Conservation (phyloP, 345 rosid genomes). For the Tarenaya hassleriana region DNA sequence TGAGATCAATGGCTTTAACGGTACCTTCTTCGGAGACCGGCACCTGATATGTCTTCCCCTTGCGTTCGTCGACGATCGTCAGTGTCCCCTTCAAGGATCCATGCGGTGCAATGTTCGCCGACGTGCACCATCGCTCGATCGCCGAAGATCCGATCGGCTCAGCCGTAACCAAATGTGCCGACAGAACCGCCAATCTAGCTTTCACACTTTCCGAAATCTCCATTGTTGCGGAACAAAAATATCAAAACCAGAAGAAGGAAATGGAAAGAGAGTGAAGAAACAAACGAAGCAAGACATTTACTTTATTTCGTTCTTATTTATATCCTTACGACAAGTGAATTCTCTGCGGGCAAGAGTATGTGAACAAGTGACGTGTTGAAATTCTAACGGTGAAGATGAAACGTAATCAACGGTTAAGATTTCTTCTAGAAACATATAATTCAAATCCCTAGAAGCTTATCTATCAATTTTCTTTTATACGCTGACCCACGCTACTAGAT, state of each 20-base stretch:
- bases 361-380: too few species aligned
- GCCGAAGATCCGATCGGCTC: slow-evolving; percentile 18
- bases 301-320: too few species aligned
- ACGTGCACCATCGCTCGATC: slow-evolving; percentile 48
- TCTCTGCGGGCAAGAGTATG: too few species aligned
- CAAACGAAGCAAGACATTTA: neutral
- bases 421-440: too few species aligned
- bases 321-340: too few species aligned
- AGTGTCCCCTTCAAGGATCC: slow-evolving; percentile 48
- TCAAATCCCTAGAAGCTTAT: too few species aligned
- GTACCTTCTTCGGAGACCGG: slow-evolving; percentile 62
- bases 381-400: too few species aligned
- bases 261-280: slow-evolving; percentile 17
- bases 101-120: slow-evolving; percentile 42
- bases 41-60: slow-evolving; percentile 55
- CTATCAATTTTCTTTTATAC: too few species aligned
- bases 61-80: slow-evolving; percentile 68
- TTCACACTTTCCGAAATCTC: slow-evolving; percentile 28
- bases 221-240: slow-evolving; percentile 8
- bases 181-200: slow-evolving; percentile 68
- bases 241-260: neutral
- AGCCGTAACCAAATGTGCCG: slow-evolving; percentile 43
- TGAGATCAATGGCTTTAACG: slow-evolving; percentile 71
- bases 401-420: too few species aligned
- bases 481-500: too few species aligned